phyloP scores from a whole-genome alignment of 2,329 filamentous ascomycete species.

The Aspergillus glaucus region DNA sequence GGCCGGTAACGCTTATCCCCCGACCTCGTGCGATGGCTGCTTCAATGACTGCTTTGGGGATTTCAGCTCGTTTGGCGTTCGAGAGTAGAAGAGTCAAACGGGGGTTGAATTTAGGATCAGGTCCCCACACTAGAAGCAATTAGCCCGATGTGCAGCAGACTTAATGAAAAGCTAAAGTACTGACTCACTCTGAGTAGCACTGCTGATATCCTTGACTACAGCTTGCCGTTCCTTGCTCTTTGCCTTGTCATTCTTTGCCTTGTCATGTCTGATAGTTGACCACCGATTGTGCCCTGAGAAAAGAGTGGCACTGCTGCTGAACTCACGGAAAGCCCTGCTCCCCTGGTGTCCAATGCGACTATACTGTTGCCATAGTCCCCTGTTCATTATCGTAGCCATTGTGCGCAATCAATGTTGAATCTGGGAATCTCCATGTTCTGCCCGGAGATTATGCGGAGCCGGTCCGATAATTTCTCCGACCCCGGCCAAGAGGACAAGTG shows the following conservation, averaged over 20 bases:
- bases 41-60: constrained; percentile 81
- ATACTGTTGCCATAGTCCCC: constrained; percentile 12
- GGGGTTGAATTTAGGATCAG: constrained; percentile 67
- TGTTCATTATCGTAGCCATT: constrained; percentile 23
- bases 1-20: constrained; percentile 68
- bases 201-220: constrained; percentile 66
- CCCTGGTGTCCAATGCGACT: constrained; percentile 5
- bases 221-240: constrained; percentile 66
- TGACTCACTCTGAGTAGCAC: constrained; percentile 64
- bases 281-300: constrained; percentile 80
- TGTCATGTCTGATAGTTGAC: constrained; percentile 95
- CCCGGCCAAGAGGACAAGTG: constrained; percentile 19
- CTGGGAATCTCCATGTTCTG: not conserved
- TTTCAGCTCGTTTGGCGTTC: constrained; percentile 75
- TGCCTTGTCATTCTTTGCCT: constrained; percentile 70
- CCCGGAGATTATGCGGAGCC: constrained; percentile 10
- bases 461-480: constrained; percentile 28
- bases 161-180: not conserved
- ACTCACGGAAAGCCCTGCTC: constrained; percentile 35
- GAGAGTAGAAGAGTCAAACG: constrained; percentile 66
- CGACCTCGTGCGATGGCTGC: constrained; percentile 81
- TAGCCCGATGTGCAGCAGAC: constrained; percentile 5
- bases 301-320: constrained; percentile 41
- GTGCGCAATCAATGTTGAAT: not conserved
- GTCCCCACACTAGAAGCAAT: constrained; percentile 58